These are phyloP conservation scores for Ceratobasidium papillatum DNA, from an alignment of 1,284 basidiomycete species.

Conservation along the genomic window DNA sequence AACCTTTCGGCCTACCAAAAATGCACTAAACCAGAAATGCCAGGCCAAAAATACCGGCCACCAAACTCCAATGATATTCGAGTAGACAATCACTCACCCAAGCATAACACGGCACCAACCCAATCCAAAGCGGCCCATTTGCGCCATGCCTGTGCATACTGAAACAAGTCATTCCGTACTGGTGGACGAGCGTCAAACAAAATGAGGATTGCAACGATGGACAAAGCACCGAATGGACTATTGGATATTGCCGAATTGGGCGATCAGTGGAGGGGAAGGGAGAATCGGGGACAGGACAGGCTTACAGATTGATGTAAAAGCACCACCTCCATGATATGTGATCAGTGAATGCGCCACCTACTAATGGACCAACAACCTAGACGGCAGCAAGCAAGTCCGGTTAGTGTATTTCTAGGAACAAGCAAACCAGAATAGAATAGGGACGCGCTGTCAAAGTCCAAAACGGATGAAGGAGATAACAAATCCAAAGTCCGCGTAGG, in stretches of 20 bases:
- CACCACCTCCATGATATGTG: slow-evolving; percentile 54
- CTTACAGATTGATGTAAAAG: slow-evolving; percentile 56
- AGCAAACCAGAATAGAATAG: neutral
- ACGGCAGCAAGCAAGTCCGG: slow-evolving; percentile 18
- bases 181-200: slow-evolving; percentile 43
- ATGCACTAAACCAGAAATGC: neutral
- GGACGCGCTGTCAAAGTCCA: neutral
- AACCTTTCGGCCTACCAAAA: too few relatives aligned
- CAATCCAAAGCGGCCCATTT: slow-evolving; percentile 51
- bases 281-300: neutral
- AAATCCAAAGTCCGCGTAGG: neutral
- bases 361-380: slow-evolving; percentile 48
- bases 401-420: neutral
- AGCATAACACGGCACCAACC: slow-evolving; percentile 52
- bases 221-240: slow-evolving; percentile 45
- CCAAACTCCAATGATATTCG: neutral
- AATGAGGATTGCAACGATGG: slow-evolving; percentile 40
- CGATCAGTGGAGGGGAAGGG: neutral
- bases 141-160: slow-evolving; percentile 19
- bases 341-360: slow-evolving; percentile 51
- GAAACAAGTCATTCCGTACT: slow-evolving; percentile 23
- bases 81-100: slow-evolving; percentile 43
- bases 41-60: neutral
- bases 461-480: neutral
- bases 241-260: neutral